Evolutionary conservation across 768 basidiomycete species (phyloP).

Genomic region (Tremella yokohamensis): DNA sequence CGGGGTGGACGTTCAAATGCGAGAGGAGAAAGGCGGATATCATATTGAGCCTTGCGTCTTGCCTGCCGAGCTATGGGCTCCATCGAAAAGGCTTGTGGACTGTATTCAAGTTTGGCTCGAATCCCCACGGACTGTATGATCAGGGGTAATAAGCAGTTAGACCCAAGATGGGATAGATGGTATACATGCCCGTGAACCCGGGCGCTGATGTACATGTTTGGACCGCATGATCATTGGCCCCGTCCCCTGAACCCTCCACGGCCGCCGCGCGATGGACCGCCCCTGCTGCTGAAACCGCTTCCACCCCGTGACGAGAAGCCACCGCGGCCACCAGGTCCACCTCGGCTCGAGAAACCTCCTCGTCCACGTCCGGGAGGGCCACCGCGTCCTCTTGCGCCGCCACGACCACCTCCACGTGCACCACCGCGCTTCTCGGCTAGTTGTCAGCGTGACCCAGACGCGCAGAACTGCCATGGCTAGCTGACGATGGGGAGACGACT

Average conservation of each 20-base stretch:
- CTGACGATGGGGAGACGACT: constrained; percentile 29
- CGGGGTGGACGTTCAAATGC: constrained; percentile 6
- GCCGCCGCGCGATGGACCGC: constrained; percentile 30
- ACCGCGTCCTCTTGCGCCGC: constrained; percentile 13
- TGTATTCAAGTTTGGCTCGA: not conserved
- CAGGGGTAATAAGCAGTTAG: too few relatives aligned
- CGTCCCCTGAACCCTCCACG: constrained; percentile 23
- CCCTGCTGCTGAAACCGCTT: constrained; percentile 26
- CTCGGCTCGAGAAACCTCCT: constrained; percentile 44
- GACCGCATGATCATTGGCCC: not conserved
- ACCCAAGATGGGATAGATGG: too few relatives aligned
- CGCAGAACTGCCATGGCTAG: not conserved
- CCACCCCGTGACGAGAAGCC: constrained; percentile 31
- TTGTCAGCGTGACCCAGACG: not conserved
- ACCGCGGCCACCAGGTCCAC: constrained; percentile 33
- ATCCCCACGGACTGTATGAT: too few relatives aligned
- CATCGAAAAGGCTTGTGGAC: constrained; percentile 9
- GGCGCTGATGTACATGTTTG: too few relatives aligned
- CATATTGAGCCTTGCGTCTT: constrained; percentile 15
- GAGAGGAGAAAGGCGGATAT: constrained; percentile 11
- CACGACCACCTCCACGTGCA: constrained; percentile 33
- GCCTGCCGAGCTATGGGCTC: constrained; percentile 12
- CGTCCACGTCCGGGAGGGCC: constrained; percentile 7
- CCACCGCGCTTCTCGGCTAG: constrained; percentile 36
- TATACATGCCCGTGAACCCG: too few relatives aligned